Percentiles rank a stretch among this genome's conserved stretches.
These are phyloP conservation scores for Aphanocladium album DNA, from an alignment of 2,329 filamentous ascomycete genomes.

Conservation along the genomic window DNA sequence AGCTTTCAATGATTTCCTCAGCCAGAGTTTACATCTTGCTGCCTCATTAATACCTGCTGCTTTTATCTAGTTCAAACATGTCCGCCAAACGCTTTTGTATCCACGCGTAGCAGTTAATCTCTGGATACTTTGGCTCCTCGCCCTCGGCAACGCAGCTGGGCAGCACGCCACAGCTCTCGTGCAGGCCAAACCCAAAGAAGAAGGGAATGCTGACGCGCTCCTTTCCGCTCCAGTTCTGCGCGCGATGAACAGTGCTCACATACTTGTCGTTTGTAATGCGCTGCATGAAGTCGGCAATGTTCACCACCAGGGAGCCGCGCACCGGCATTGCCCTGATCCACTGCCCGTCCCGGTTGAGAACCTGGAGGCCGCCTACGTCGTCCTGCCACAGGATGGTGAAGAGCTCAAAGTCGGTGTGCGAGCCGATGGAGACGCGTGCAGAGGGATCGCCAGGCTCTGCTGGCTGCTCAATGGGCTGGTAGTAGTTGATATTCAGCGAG, in stretches of 20 bases:
- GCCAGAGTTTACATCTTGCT: too few relatives aligned
- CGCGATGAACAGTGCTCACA: constrained; percentile 43
- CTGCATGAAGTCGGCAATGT: constrained; percentile 48
- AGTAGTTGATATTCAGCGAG: constrained; percentile 37
- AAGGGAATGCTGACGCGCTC: constrained; percentile 42
- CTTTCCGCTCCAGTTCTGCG: constrained; percentile 34
- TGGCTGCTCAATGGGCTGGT: constrained; percentile 23
- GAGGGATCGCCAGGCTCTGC: background rate
- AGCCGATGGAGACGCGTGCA: constrained; percentile 37
- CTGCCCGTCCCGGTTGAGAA: constrained; percentile 32
- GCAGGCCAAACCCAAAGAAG: constrained; percentile 39
- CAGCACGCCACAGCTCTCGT: constrained; percentile 37
- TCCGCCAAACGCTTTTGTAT: constrained; percentile 28
- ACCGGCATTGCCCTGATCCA: constrained; percentile 40
- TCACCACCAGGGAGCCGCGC: constrained; percentile 43
- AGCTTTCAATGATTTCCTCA: too few relatives aligned
- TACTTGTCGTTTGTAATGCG: constrained; percentile 46
- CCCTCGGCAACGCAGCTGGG: constrained; percentile 31
- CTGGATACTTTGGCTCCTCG: constrained; percentile 31
- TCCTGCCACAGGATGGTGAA: constrained; percentile 46
- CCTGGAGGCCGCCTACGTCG: constrained; percentile 36
- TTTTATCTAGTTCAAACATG: constrained; percentile 20
- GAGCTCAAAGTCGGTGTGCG: constrained; percentile 50
- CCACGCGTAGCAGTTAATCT: constrained; percentile 37
- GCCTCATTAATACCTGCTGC: too few relatives aligned